Evolutionary conservation across 306 rosid genomes (phyloP).

Genomic region (Mucuna pruriens): DNA sequence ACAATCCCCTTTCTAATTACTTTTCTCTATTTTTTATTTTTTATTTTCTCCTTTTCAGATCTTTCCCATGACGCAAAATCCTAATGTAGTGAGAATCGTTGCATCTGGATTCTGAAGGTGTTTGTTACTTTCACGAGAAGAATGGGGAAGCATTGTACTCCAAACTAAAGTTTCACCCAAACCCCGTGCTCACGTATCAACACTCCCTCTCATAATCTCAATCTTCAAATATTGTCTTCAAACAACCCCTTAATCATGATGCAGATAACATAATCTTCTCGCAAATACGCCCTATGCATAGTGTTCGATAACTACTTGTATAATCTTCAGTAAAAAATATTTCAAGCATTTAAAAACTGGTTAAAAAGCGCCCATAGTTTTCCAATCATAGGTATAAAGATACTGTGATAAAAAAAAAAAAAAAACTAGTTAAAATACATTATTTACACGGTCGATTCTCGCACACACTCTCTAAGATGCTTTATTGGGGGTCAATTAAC

Average conservation of each 20-base stretch:
- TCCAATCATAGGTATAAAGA: too few species aligned
- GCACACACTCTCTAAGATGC: not conserved
- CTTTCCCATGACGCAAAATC: not conserved
- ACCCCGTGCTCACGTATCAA: slow-evolving; percentile 37
- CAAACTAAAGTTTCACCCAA: slow-evolving; percentile 21
- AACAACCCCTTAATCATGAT: not conserved
- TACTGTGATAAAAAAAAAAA: too few species aligned
- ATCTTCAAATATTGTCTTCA: slow-evolving; percentile 1
- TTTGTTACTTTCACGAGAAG: slow-evolving; percentile 48
- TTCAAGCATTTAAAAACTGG: not conserved
- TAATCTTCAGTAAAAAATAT: not conserved
- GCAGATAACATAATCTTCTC: not conserved
- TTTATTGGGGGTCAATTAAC: not conserved
- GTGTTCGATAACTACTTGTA: not conserved
- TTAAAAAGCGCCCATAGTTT: too few species aligned
- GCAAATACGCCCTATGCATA: not conserved
- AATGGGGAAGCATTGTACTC: slow-evolving; percentile 23
- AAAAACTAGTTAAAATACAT: too few species aligned
- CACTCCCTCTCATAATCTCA: not conserved
- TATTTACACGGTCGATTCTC: not conserved
- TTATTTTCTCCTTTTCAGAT: too few species aligned
- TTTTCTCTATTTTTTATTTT: not conserved
- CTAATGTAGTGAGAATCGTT: not conserved
- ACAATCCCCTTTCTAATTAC: not conserved
- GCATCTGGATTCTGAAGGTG: slow-evolving; percentile 27